Evolutionary conservation across 345 rosid genomes (phyloP).

Genomic region (Alliaria petiolata): DNA sequence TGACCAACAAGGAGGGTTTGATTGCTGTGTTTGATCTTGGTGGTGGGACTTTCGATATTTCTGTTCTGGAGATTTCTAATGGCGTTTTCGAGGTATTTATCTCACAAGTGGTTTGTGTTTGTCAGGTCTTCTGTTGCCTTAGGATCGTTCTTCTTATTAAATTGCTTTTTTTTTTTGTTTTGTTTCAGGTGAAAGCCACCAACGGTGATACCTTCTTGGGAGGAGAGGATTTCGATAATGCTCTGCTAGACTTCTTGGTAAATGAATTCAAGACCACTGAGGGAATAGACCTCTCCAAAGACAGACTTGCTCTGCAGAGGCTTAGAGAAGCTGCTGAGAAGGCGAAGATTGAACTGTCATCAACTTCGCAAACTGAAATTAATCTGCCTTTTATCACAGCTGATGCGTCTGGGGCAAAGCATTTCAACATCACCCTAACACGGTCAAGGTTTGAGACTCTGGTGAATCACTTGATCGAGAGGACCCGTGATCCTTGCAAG

Average conservation of each 20-base stretch:
- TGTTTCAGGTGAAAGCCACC: slow-evolving; percentile 79
- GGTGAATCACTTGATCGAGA: slow-evolving; percentile 70
- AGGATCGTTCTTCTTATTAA: neutral
- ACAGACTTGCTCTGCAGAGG: slow-evolving; percentile 83
- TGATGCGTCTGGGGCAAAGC: slow-evolving; percentile 81
- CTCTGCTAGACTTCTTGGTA: slow-evolving; percentile 69
- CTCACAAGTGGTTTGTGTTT: neutral
- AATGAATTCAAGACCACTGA: slow-evolving; percentile 73
- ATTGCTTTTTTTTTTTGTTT: neutral
- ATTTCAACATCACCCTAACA: slow-evolving; percentile 74
- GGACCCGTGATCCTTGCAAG: slow-evolving; percentile 67
- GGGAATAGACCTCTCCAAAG: slow-evolving; percentile 69
- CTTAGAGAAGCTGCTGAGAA: slow-evolving; percentile 90
- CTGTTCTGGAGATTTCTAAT: slow-evolving; percentile 83
- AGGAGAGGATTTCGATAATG: slow-evolving; percentile 91
- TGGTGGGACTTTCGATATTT: slow-evolving; percentile 87
- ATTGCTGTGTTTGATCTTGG: slow-evolving; percentile 96
- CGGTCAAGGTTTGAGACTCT: slow-evolving; percentile 68
- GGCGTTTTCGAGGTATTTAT: slow-evolving; percentile 80
- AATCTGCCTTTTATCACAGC: slow-evolving; percentile 87
- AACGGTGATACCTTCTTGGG: slow-evolving; percentile 97
- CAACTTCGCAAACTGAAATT: slow-evolving; percentile 80
- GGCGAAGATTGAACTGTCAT: slow-evolving; percentile 87
- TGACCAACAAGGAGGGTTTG: slow-evolving; percentile 89
- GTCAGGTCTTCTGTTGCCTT: neutral